A percentile compares a stretch with the other conserved stretches of the same genome.
These are phyloP conservation scores for Verticillium nubilum DNA, from an alignment of 2,329 filamentous ascomycete species.

Conservation along the genomic window DNA sequence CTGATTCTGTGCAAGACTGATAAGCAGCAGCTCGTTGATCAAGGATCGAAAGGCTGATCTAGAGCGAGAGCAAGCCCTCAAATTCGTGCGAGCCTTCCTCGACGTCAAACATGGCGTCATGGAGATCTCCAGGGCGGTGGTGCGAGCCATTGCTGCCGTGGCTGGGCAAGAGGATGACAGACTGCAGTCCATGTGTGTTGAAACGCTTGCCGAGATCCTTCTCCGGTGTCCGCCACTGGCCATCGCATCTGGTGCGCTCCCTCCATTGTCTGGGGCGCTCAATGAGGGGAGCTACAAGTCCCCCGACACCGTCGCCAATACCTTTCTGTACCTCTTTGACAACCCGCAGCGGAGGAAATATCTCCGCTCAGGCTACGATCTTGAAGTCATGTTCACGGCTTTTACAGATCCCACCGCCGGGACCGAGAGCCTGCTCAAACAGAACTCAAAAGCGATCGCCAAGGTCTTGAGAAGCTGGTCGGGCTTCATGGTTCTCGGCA, in stretches of 20 bases:
- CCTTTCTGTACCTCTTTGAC: slow-evolving; percentile 88
- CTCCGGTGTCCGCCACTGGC: slow-evolving; percentile 79
- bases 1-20: not conserved
- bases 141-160: slow-evolving; percentile 84
- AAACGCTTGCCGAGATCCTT: slow-evolving; percentile 89
- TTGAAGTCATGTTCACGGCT: slow-evolving; percentile 83
- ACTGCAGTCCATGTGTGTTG: slow-evolving; percentile 81
- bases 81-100: slow-evolving; percentile 90
- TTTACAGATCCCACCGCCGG: slow-evolving; percentile 77
- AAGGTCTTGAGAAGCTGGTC: slow-evolving; percentile 90
- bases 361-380: slow-evolving; percentile 80
- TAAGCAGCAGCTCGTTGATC: slow-evolving; percentile 61
- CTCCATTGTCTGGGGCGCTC: slow-evolving; percentile 84
- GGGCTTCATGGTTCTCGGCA: slow-evolving; percentile 79
- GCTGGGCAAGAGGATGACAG: slow-evolving; percentile 86
- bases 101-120: slow-evolving; percentile 90
- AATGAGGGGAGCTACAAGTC: slow-evolving; percentile 89
- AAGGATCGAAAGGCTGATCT: slow-evolving; percentile 97
- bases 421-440: slow-evolving; percentile 63
- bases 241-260: slow-evolving; percentile 77
- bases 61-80: slow-evolving; percentile 92
- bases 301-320: slow-evolving; percentile 79
- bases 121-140: slow-evolving; percentile 81
- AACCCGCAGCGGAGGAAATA: slow-evolving; percentile 74
- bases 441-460: slow-evolving; percentile 90